Conservation (phyloP, 169 alveolate genomes). For the Plasmodium adleri region DNA sequence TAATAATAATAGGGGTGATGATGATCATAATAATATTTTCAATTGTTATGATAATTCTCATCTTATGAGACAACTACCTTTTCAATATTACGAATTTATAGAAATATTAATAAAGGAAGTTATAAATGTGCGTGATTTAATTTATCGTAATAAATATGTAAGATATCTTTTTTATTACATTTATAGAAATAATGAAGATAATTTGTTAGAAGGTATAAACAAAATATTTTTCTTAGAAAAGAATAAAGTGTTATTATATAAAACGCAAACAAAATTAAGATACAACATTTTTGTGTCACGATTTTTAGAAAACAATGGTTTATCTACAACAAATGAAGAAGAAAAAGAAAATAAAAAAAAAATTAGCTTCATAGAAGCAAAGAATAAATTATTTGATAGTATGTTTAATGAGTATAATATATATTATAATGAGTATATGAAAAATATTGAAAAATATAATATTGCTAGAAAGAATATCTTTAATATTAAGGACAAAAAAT, state of each 20-base stretch:
- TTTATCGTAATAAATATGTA: constrained; percentile 62
- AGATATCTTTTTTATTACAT: constrained; percentile 68
- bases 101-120: constrained; percentile 53
- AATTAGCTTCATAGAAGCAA: constrained; percentile 27
- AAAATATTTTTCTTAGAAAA: constrained; percentile 23
- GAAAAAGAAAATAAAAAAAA: constrained; percentile 13
- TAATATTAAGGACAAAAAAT: constrained; percentile 13
- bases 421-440: constrained; percentile 10
- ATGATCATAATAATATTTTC: neutral
- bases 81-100: constrained; percentile 24
- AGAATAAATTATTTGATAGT: constrained; percentile 10
- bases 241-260: constrained; percentile 36
- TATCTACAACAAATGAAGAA: neutral
- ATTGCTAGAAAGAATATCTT: neutral
- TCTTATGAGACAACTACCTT: constrained; percentile 24
- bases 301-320: constrained; percentile 31
- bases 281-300: constrained; percentile 57
- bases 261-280: constrained; percentile 43
- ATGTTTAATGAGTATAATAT: constrained; percentile 18
- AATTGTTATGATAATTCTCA: neutral
- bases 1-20: neutral
- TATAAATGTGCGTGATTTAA: constrained; percentile 50
- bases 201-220: constrained; percentile 20
- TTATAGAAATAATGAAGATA: constrained; percentile 5
- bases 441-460: neutral